A percentile compares a stretch with the other conserved stretches of the same genome.
These are phyloP conservation scores for Phaeosphaeria sp. DNA, from an alignment of 2,329 filamentous ascomycete species.

Conservation along the genomic window DNA sequence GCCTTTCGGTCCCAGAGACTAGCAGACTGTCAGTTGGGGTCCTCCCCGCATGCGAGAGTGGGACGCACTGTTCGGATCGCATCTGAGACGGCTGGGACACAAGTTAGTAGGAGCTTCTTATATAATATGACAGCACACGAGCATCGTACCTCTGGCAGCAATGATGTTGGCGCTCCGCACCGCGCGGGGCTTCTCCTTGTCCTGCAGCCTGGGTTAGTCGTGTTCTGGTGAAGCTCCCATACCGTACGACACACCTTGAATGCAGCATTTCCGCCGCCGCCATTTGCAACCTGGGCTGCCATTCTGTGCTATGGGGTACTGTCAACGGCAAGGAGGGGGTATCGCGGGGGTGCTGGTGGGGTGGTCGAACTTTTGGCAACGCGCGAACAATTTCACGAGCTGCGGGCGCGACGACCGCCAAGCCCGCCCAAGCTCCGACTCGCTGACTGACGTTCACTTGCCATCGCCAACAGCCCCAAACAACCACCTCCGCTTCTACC, in stretches of 20 bases:
- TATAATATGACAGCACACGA: slow-evolving; percentile 23
- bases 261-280: slow-evolving; percentile 64
- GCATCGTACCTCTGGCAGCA: slow-evolving; percentile 81
- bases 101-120: slow-evolving; percentile 30
- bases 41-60: slow-evolving; percentile 26
- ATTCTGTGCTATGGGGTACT: slow-evolving; percentile 29
- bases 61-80: slow-evolving; percentile 81
- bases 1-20: slow-evolving; percentile 90
- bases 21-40: slow-evolving; percentile 32
- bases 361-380: slow-evolving; percentile 28
- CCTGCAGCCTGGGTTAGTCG: slow-evolving; percentile 57
- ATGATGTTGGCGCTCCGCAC: slow-evolving; percentile 97
- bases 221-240: slow-evolving; percentile 27
- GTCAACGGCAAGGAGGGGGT: slow-evolving; percentile 23
- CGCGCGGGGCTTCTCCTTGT: slow-evolving; percentile 98
- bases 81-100: slow-evolving; percentile 81
- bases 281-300: slow-evolving; percentile 42
- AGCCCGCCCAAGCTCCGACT: slow-evolving; percentile 14
- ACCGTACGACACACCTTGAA: slow-evolving; percentile 63
- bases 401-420: slow-evolving; percentile 23
- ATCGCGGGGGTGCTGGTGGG: slow-evolving; percentile 27
- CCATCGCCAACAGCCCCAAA: slow-evolving; percentile 1
- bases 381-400: slow-evolving; percentile 28
- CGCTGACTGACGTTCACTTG: background rate
- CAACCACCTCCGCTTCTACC: slow-evolving; percentile 6